Percentiles rank a stretch among this genome's conserved stretches.
Evolutionary conservation across 805 yeast genomes (phyloP).

Genomic region (Candida golubevii): DNA sequence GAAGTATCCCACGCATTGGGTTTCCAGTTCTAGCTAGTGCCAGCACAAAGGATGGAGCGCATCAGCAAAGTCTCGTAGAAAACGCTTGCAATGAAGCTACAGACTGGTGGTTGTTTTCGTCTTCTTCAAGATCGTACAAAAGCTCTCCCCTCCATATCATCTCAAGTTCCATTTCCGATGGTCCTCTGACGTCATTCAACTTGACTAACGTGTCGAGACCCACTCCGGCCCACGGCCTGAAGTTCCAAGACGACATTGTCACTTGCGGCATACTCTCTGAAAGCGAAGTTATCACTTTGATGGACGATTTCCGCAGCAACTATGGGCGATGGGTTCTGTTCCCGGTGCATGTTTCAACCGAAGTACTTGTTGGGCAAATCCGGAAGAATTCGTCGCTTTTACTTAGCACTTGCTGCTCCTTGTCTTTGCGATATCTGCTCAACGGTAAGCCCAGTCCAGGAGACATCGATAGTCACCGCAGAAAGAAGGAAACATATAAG

Average conservation of each 20-base stretch:
- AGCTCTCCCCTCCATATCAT: constrained; percentile 45
- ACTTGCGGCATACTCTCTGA: constrained; percentile 45
- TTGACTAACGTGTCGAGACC: constrained; percentile 19
- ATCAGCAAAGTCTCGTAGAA: not conserved
- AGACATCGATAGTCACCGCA: constrained; percentile 19
- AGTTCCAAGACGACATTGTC: constrained; percentile 42
- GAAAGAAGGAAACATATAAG: constrained; percentile 32
- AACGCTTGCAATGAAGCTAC: not conserved
- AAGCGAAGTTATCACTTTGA: constrained; percentile 45
- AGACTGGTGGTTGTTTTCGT: constrained; percentile 3
- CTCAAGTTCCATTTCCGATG: constrained; percentile 25
- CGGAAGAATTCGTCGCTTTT: constrained; percentile 54
- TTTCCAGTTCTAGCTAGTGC: not conserved
- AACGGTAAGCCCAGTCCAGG: constrained; percentile 22
- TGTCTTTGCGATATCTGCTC: constrained; percentile 51
- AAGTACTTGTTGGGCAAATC: constrained; percentile 45
- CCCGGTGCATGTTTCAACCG: constrained; percentile 49
- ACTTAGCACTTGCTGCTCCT: constrained; percentile 61
- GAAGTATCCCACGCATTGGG: constrained; percentile 2
- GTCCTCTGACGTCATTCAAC: constrained; percentile 36
- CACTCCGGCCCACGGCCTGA: constrained; percentile 6
- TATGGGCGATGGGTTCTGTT: constrained; percentile 79
- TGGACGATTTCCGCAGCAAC: constrained; percentile 57
- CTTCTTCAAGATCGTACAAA: constrained; percentile 34
- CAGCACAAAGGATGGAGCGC: not conserved